Conservation (phyloP, 192 early-diverging fungal species). For the Backusella luteola region DNA sequence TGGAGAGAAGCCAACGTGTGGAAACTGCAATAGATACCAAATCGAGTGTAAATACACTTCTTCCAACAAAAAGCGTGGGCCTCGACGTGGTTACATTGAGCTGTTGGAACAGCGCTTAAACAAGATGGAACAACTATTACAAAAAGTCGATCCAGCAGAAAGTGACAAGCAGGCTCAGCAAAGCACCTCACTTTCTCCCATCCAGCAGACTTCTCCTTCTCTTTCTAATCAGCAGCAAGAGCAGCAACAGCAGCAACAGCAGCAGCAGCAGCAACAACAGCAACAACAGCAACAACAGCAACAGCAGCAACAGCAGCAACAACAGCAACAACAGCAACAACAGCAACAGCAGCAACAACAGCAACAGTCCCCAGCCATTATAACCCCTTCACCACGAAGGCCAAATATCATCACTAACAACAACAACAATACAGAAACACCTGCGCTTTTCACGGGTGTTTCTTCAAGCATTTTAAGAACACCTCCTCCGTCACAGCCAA, state of each 20-base stretch:
- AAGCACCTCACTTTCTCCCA: not conserved
- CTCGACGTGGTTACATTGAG: conserved; percentile 79
- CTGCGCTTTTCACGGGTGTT: not conserved
- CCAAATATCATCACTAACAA: not conserved
- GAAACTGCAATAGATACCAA: conserved; percentile 71
- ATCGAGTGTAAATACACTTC: conserved; percentile 78
- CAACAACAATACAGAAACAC: not conserved
- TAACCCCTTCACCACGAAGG: not conserved
- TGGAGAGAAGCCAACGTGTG: conserved; percentile 77
- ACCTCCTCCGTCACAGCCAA: not conserved
- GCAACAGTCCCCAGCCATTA: not conserved
- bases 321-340: not conserved
- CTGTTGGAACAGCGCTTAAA: conserved; percentile 72
- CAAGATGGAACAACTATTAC: conserved; percentile 73
- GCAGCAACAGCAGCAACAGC: not conserved
- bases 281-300: too few relatives aligned
- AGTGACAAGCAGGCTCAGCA: not conserved
- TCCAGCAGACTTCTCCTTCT: not conserved
- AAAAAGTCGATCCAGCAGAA: conserved; percentile 12
- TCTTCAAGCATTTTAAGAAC: not conserved
- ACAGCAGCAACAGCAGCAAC: not conserved
- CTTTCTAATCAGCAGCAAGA: not conserved
- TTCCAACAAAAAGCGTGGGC: conserved; percentile 85
- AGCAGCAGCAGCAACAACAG: not conserved
- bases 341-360: not conserved